A percentile compares a stretch with the other conserved stretches of the same genome.
phyloP scores from a whole-genome alignment of 257 asterid species.

The Nicotiana benthamiana region DNA sequence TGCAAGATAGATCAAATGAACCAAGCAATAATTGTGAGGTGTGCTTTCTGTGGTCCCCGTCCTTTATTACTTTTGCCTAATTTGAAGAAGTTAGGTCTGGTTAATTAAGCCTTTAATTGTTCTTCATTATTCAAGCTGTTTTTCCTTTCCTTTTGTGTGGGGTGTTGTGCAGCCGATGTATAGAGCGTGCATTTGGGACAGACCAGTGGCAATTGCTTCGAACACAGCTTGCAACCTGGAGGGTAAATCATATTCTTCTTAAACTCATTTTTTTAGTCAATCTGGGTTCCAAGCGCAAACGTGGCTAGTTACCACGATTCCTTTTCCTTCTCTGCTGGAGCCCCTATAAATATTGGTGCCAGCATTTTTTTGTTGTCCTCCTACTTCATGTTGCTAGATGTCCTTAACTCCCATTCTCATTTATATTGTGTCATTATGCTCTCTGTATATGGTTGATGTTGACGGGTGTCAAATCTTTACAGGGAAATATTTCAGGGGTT shows the following conservation, averaged over 20 bases:
- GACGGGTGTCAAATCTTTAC: constrained; percentile 1
- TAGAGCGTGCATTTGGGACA: constrained; percentile 62
- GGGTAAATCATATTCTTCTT: constrained; percentile 36
- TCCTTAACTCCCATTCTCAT: neutral
- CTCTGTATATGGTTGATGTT: neutral
- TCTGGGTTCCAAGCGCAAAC: neutral
- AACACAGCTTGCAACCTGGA: constrained; percentile 71
- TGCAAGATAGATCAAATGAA: constrained; percentile 95
- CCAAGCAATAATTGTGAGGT: constrained; percentile 67
- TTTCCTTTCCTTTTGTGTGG: neutral
- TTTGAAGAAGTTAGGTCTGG: neutral
- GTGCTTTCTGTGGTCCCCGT: neutral
- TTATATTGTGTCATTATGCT: neutral
- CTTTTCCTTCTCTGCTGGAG: neutral
- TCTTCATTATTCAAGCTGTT: neutral
- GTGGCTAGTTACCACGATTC: neutral
- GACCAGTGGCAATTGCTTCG: constrained; percentile 59
- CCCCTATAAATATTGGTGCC: neutral
- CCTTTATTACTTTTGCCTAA: neutral
- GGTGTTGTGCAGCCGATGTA: constrained; percentile 41
- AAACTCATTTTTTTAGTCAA: neutral
- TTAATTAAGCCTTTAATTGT: neutral
- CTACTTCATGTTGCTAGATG: neutral
- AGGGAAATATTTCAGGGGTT: constrained; percentile 57
- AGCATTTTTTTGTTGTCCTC: neutral